A percentile compares a stretch with the other conserved stretches of the same genome.
These are phyloP conservation scores for Fusarium austroafricanum DNA, from an alignment of 2,329 filamentous ascomycete genomes.

Conservation along the genomic window DNA sequence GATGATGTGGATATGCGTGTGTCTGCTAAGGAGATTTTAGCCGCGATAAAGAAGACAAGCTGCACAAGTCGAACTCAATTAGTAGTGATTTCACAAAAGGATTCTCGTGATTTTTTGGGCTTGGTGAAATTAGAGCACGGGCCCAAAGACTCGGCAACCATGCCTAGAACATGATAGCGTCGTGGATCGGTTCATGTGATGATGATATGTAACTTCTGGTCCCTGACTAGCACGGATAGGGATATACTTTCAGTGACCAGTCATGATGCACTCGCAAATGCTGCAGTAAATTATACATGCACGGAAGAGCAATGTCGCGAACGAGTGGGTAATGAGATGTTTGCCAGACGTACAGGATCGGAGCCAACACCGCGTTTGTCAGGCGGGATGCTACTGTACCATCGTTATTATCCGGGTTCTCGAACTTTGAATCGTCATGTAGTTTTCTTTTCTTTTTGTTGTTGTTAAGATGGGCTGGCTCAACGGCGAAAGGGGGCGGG, in stretches of 20 bases:
- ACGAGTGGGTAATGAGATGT: slow-evolving; percentile 14
- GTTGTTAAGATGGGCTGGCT: neutral
- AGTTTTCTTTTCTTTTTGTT: neutral
- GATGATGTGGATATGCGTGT: slow-evolving; percentile 7
- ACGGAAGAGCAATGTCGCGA: slow-evolving; percentile 1
- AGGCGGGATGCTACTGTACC: slow-evolving; percentile 31
- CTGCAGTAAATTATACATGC: neutral
- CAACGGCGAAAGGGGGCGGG: slow-evolving; percentile 27
- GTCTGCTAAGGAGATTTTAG: neutral
- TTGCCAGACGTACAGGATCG: slow-evolving; percentile 8
- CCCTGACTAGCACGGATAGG: slow-evolving; percentile 34
- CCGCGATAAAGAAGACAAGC: neutral
- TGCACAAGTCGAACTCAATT: slow-evolving; percentile 7
- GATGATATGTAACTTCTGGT: slow-evolving; percentile 22
- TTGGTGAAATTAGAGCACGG: slow-evolving; percentile 23
- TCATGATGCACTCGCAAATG: slow-evolving; percentile 8
- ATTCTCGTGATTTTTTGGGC: neutral
- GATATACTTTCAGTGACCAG: slow-evolving; percentile 9
- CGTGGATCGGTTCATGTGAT: slow-evolving; percentile 28
- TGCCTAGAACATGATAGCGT: slow-evolving; percentile 24
- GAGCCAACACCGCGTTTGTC: slow-evolving; percentile 6
- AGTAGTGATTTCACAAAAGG: neutral
- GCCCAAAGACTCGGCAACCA: slow-evolving; percentile 16
- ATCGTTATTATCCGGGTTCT: slow-evolving; percentile 28
- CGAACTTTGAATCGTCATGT: slow-evolving; percentile 4